These are phyloP conservation scores for Sporopachydermia lactativora DNA, from an alignment of 805 yeast species.

Conservation along the genomic window DNA sequence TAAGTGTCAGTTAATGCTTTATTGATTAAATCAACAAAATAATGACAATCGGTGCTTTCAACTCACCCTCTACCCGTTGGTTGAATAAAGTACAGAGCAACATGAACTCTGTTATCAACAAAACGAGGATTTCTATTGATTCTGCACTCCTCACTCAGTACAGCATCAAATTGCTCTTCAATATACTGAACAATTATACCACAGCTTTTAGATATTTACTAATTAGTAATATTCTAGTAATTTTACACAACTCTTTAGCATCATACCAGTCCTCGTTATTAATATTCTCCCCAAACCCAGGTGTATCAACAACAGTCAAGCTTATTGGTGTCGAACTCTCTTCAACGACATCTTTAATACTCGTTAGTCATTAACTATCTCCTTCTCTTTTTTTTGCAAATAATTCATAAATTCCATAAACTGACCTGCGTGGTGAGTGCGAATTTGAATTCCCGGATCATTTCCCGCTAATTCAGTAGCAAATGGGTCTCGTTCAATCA, in stretches of 20 bases:
- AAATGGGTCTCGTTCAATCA: slow-evolving; percentile 28
- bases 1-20: slow-evolving; percentile 7
- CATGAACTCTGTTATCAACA: slow-evolving; percentile 65
- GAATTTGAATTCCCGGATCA: slow-evolving; percentile 16
- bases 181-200: slow-evolving; percentile 50
- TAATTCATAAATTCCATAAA: slow-evolving; percentile 13
- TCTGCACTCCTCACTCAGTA: slow-evolving; percentile 68
- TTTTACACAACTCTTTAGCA: no score
- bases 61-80: slow-evolving; percentile 24
- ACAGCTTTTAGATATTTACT: no score
- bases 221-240: no score
- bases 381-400: slow-evolving; percentile 59
- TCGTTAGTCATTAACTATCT: slow-evolving; percentile 28
- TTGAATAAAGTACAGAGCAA: slow-evolving; percentile 55
- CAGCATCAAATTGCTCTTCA: slow-evolving; percentile 66
- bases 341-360: slow-evolving; percentile 34
- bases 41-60: neutral
- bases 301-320: slow-evolving; percentile 42
- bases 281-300: slow-evolving; percentile 49
- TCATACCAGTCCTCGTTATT: slow-evolving; percentile 39
- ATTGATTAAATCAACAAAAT: neutral
- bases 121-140: slow-evolving; percentile 73
- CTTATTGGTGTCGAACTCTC: slow-evolving; percentile 43
- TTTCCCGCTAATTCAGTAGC: slow-evolving; percentile 24
- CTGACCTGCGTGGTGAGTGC: slow-evolving; percentile 11